phyloP scores from a whole-genome alignment of 805 yeast species.

The Pichia occidentalis region DNA sequence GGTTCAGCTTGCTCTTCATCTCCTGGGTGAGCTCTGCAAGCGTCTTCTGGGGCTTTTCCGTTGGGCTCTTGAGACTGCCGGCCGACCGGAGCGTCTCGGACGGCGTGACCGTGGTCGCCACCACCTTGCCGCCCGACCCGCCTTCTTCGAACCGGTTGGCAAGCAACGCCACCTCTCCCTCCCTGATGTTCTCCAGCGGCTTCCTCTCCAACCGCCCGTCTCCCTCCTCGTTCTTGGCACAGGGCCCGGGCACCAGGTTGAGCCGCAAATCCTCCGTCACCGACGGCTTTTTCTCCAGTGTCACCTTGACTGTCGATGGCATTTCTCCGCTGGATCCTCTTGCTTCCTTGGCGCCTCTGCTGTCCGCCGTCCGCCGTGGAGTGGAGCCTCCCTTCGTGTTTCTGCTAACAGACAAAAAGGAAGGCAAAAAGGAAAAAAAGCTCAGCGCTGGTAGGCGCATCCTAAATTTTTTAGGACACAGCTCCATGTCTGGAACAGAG shows the following conservation, averaged over 20 bases:
- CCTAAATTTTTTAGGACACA: no score
- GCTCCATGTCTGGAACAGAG: no score
- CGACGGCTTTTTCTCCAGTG: constrained; percentile 1
- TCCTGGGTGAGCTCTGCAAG: constrained; percentile 22
- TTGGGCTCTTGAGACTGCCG: no score
- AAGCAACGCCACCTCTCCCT: neutral
- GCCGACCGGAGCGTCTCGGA: no score
- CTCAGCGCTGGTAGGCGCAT: no score
- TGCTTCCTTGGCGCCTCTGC: no score
- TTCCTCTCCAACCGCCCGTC: neutral
- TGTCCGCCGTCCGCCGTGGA: no score
- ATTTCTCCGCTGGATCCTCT: no score
- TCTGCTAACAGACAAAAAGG: no score
- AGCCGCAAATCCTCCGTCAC: constrained; percentile 8
- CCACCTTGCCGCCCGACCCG: neutral
- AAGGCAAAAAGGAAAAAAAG: no score
- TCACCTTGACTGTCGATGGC: neutral
- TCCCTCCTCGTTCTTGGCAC: neutral
- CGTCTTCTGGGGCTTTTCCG: constrained; percentile 12
- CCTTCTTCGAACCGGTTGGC: neutral
- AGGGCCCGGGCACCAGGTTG: neutral
- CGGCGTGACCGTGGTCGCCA: no score
- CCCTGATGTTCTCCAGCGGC: constrained; percentile 3
- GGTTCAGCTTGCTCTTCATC: constrained; percentile 19
- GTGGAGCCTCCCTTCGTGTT: no score